Percentiles rank a stretch among this genome's conserved stretches.
Conservation (phyloP, 106 monocot genomes). For the Dioscorea dumetorum region DNA sequence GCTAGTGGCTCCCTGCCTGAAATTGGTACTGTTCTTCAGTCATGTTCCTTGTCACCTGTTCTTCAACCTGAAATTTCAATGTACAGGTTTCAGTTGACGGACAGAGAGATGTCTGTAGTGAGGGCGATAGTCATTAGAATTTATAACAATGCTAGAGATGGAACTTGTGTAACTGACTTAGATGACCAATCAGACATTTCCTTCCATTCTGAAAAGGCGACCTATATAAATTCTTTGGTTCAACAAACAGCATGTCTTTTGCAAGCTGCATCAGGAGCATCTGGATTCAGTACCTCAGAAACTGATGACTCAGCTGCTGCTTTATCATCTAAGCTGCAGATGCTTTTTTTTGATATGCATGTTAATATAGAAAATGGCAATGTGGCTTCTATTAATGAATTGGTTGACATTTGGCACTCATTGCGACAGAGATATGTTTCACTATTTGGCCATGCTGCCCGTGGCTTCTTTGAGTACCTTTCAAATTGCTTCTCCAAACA, state of each 20-base stretch:
- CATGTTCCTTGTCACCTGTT: slow-evolving; percentile 52
- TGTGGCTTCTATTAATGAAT: slow-evolving; percentile 28
- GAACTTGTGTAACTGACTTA: slow-evolving; percentile 3
- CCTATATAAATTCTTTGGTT: slow-evolving; percentile 41
- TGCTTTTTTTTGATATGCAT: slow-evolving; percentile 36
- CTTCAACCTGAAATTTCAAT: slow-evolving; percentile 52
- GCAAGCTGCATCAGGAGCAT: slow-evolving; percentile 53
- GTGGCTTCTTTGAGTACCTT: slow-evolving; percentile 88
- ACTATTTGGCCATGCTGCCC: slow-evolving; percentile 83
- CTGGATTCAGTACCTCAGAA: slow-evolving; percentile 48
- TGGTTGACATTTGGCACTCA: slow-evolving; percentile 75
- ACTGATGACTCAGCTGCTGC: slow-evolving; percentile 48
- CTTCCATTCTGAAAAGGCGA: slow-evolving; percentile 6
- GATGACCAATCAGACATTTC: slow-evolving; percentile 8
- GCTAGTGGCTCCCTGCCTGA: slow-evolving; percentile 45
- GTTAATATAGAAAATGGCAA: slow-evolving; percentile 18
- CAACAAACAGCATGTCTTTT: slow-evolving; percentile 54
- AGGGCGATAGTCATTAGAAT: slow-evolving; percentile 38
- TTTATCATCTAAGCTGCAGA: slow-evolving; percentile 48
- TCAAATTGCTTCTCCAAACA: slow-evolving; percentile 48
- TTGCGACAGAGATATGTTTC: slow-evolving; percentile 74
- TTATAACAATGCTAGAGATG: slow-evolving; percentile 15
- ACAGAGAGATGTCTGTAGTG: slow-evolving; percentile 63
- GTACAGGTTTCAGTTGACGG: slow-evolving; percentile 54
- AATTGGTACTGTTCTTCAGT: slow-evolving; percentile 27